Conservation (phyloP, 768 basidiomycete genomes). For the Leucocoprinus leucothites region DNA sequence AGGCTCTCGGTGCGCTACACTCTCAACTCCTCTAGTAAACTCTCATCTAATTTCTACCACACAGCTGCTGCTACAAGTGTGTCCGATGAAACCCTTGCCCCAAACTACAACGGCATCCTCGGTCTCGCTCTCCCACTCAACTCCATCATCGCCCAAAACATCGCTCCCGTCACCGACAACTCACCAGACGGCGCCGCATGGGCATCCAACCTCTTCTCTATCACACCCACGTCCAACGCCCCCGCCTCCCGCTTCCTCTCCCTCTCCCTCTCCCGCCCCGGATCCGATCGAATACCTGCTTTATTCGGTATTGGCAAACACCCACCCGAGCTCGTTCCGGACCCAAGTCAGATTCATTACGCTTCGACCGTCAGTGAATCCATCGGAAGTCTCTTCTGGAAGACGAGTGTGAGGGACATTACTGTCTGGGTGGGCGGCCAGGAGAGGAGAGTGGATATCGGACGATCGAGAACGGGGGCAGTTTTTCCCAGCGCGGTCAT, state of each 20-base stretch:
- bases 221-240: constrained; percentile 48
- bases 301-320: constrained; percentile 70
- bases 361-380: constrained; percentile 38
- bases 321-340: constrained; percentile 46
- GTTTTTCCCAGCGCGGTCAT: constrained; percentile 62
- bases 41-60: not conserved
- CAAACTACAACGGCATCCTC: constrained; percentile 62
- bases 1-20: constrained; percentile 62
- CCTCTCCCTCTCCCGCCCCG: constrained; percentile 66
- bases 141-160: constrained; percentile 54
- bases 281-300: constrained; percentile 51
- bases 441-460: constrained; percentile 36
- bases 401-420: constrained; percentile 51
- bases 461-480: constrained; percentile 34
- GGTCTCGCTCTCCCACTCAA: constrained; percentile 74
- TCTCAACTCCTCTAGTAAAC: not conserved
- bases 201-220: constrained; percentile 69
- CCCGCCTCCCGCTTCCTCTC: constrained; percentile 66
- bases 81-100: constrained; percentile 51
- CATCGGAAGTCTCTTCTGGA: constrained; percentile 57
- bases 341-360: constrained; percentile 53
- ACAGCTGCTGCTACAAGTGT: constrained; percentile 60
- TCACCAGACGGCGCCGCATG: constrained; percentile 63
- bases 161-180: constrained; percentile 49
- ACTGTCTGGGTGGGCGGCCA: constrained; percentile 56